Conservation (phyloP, 2,329 filamentous ascomycete species). For the Penicillium sp. region DNA sequence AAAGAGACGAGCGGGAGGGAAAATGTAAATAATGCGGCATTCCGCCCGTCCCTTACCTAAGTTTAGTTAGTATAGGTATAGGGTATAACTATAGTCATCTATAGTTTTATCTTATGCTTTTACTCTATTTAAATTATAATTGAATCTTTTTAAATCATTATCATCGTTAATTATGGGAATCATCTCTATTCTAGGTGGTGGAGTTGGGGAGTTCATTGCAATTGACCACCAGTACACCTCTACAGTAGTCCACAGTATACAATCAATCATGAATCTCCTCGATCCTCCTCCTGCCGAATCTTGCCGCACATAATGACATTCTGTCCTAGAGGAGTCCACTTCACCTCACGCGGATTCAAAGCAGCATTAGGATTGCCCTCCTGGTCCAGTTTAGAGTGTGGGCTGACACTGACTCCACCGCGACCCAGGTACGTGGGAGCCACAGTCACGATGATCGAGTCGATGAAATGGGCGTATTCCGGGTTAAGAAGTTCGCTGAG, state of each 20-base stretch:
- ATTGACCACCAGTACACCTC: too few species aligned
- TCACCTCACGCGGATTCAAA: constrained; percentile 67
- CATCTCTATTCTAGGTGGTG: too few species aligned
- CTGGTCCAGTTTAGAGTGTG: constrained; percentile 59
- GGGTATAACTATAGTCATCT: too few species aligned
- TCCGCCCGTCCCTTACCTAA: constrained; percentile 6
- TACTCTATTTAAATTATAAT: too few species aligned
- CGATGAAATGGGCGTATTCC: constrained; percentile 64
- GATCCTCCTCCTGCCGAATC: constrained; percentile 39
- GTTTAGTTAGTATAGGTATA: too few species aligned
- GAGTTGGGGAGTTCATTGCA: too few species aligned
- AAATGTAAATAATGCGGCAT: constrained; percentile 27
- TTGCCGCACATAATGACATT: constrained; percentile 82
- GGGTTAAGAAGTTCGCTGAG: constrained; percentile 79
- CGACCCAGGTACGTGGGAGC: constrained; percentile 88
- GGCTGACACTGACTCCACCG: constrained; percentile 79
- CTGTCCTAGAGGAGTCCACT: constrained; percentile 78
- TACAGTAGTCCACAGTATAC: too few species aligned
- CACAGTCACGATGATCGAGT: constrained; percentile 84
- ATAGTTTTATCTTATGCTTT: too few species aligned
- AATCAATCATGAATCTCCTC: too few species aligned
- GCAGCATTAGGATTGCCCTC: constrained; percentile 61
- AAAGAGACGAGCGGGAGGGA: constrained; percentile 18
- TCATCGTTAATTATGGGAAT: neutral
- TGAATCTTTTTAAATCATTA: too few species aligned